Conservation (phyloP, 495 filamentous ascomycete genomes). For the Lepidopterella palustris region DNA sequence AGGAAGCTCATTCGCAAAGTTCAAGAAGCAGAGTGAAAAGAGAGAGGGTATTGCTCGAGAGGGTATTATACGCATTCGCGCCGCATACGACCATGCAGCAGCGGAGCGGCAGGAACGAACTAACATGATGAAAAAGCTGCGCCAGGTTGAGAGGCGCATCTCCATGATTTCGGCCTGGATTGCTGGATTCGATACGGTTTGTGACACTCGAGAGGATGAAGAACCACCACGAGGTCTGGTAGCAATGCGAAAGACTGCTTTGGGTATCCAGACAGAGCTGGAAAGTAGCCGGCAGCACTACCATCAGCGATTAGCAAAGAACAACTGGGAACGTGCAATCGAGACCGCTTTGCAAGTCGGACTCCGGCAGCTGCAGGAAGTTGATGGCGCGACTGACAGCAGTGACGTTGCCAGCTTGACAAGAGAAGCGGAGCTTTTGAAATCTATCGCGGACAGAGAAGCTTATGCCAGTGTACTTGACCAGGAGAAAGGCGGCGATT, state of each 20-base stretch:
- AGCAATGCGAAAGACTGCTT: slow-evolving; percentile 78
- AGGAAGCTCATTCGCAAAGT: slow-evolving; percentile 76
- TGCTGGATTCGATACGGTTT: slow-evolving; percentile 80
- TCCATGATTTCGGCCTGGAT: slow-evolving; percentile 83
- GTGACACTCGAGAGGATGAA: slow-evolving; percentile 61
- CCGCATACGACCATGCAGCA: slow-evolving; percentile 77
- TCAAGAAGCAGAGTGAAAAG: slow-evolving; percentile 80
- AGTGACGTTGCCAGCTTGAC: slow-evolving; percentile 65
- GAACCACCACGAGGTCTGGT: slow-evolving; percentile 58
- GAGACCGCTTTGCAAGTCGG: slow-evolving; percentile 84
- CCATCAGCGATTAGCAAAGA: slow-evolving; percentile 70
- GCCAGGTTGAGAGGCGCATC: slow-evolving; percentile 79
- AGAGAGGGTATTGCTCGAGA: slow-evolving; percentile 71
- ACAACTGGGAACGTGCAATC: slow-evolving; percentile 77
- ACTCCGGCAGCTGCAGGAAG: slow-evolving; percentile 64
- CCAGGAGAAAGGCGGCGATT: slow-evolving; percentile 75
- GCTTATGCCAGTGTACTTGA: slow-evolving; percentile 69
- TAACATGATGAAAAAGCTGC: slow-evolving; percentile 71
- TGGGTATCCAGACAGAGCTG: slow-evolving; percentile 79
- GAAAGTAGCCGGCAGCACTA: slow-evolving; percentile 85
- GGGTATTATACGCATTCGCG: slow-evolving; percentile 70
- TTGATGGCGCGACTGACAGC: slow-evolving; percentile 62
- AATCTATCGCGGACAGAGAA: slow-evolving; percentile 77
- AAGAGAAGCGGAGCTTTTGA: slow-evolving; percentile 77
- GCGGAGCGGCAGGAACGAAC: slow-evolving; percentile 72